Percentiles rank a stretch among this genome's conserved stretches.
Conservation (phyloP, 192 early-diverging fungal species). For the Spizellomyces punctatus region DNA sequence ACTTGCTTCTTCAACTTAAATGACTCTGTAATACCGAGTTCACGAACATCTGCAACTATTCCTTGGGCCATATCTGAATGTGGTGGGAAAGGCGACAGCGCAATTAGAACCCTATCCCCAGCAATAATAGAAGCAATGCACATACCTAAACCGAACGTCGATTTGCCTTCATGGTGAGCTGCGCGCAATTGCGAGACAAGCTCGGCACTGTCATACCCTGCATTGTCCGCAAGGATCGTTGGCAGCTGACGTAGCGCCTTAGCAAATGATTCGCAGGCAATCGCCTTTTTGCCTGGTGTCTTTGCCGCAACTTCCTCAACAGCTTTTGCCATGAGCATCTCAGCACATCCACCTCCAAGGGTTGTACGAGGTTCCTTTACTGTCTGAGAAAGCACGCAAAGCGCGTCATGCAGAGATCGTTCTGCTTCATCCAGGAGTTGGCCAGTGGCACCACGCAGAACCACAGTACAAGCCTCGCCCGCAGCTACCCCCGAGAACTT, state of each 20-base stretch:
- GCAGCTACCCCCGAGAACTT: slow-evolving; percentile 96
- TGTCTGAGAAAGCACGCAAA: slow-evolving; percentile 94
- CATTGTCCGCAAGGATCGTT: slow-evolving; percentile 96
- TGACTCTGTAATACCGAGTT: slow-evolving; percentile 91
- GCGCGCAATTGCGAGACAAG: slow-evolving; percentile 92
- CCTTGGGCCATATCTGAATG: slow-evolving; percentile 80
- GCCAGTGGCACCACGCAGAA: slow-evolving; percentile 91
- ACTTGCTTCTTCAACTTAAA: slow-evolving; percentile 95
- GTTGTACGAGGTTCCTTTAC: slow-evolving; percentile 92
- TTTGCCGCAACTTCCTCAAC: slow-evolving; percentile 90
- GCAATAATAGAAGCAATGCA: not conserved
- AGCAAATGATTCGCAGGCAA: slow-evolving; percentile 95
- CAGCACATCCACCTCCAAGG: slow-evolving; percentile 93
- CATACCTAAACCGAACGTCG: slow-evolving; percentile 71
- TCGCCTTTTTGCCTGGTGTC: slow-evolving; percentile 92
- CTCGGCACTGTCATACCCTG: slow-evolving; percentile 93
- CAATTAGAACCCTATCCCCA: not conserved
- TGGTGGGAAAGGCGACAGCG: not conserved
- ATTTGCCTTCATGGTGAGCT: slow-evolving; percentile 85
- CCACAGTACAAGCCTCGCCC: slow-evolving; percentile 97
- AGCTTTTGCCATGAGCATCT: slow-evolving; percentile 97
- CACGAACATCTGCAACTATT: slow-evolving; percentile 74
- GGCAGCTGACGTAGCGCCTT: slow-evolving; percentile 94
- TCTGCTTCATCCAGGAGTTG: slow-evolving; percentile 98
- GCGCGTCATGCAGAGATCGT: slow-evolving; percentile 94